phyloP scores from a whole-genome alignment of 2,329 filamentous ascomycete species.

The Colletotrichum musae region DNA sequence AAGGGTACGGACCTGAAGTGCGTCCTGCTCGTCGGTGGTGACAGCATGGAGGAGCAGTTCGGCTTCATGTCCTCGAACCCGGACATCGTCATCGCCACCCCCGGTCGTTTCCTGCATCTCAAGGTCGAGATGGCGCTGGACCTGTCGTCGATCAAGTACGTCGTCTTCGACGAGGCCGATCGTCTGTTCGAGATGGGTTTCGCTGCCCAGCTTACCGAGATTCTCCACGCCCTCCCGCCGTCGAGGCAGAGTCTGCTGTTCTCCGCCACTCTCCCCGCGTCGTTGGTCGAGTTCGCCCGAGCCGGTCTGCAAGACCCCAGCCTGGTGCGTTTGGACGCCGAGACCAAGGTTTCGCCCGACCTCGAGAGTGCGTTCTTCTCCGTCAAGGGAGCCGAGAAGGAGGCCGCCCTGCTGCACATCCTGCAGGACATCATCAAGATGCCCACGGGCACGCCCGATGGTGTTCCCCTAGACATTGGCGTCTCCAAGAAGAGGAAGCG shows the following conservation, averaged over 20 bases:
- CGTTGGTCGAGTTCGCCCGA: conserved; percentile 94
- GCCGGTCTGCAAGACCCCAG: conserved; percentile 94
- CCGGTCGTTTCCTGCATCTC: conserved; percentile 94
- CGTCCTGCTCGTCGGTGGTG: conserved; percentile 93
- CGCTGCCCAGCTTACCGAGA: conserved; percentile 91
- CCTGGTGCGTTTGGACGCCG: conserved; percentile 90
- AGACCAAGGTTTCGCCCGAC: conserved; percentile 96
- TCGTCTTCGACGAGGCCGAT: conserved; percentile 98
- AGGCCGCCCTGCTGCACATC: conserved; percentile 90
- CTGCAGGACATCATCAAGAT: conserved; percentile 94
- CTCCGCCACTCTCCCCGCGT: conserved; percentile 94
- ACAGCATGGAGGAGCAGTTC: conserved; percentile 96
- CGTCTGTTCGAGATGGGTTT: conserved; percentile 99
- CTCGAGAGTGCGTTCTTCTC: conserved; percentile 96
- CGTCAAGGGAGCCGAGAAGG: conserved; percentile 93
- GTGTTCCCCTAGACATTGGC: conserved; percentile 61
- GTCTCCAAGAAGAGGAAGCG: conserved; percentile 82
- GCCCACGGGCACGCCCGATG: conserved; percentile 76
- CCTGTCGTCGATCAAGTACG: conserved; percentile 91
- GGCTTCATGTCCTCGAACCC: conserved; percentile 93
- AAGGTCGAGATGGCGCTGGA: conserved; percentile 97
- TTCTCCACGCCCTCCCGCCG: conserved; percentile 87
- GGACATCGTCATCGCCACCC: conserved; percentile 97
- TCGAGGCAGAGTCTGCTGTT: conserved; percentile 93
- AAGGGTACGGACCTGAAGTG: conserved; percentile 91